These are phyloP conservation scores for Dactylella cylindrospora DNA, from an alignment of 2,329 filamentous ascomycete genomes.

Conservation along the genomic window DNA sequence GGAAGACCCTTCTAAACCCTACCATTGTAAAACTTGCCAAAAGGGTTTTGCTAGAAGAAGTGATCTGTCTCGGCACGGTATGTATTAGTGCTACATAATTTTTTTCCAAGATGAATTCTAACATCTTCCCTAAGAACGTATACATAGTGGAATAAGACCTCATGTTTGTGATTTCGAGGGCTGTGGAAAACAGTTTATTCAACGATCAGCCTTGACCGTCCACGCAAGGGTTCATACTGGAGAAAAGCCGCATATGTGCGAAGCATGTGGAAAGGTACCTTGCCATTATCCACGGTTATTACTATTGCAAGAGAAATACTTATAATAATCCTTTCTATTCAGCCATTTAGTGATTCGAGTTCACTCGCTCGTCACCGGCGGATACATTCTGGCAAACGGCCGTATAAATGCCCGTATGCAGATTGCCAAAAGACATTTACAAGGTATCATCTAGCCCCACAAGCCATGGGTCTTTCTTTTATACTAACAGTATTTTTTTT, in stretches of 20 bases:
- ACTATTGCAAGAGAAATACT: not conserved
- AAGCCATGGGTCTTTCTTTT: not conserved
- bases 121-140: conserved; percentile 68
- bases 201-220: conserved; percentile 90
- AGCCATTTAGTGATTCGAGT: conserved; percentile 96
- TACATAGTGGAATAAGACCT: conserved; percentile 86
- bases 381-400: conserved; percentile 92
- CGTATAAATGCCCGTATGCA: conserved; percentile 95
- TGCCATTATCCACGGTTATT: not conserved
- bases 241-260: conserved; percentile 97
- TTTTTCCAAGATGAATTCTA: conserved; percentile 9
- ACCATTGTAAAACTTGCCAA: conserved; percentile 82
- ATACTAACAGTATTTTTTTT: conserved; percentile 10
- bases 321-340: conserved; percentile 25
- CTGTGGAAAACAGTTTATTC: conserved; percentile 96
- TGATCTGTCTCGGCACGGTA: conserved; percentile 92
- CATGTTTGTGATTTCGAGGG: conserved; percentile 87
- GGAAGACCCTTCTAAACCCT: conserved; percentile 65
- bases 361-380: conserved; percentile 89
- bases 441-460: conserved; percentile 41
- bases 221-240: conserved; percentile 94
- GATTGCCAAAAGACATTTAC: conserved; percentile 99
- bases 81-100: conserved; percentile 51
- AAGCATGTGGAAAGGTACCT: conserved; percentile 86
- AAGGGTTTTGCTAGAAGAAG: conserved; percentile 93